A percentile compares a stretch with the other conserved stretches of the same genome.
Evolutionary conservation across 148 eudicot genomes (phyloP).

Genomic region (Camellia japonica): DNA sequence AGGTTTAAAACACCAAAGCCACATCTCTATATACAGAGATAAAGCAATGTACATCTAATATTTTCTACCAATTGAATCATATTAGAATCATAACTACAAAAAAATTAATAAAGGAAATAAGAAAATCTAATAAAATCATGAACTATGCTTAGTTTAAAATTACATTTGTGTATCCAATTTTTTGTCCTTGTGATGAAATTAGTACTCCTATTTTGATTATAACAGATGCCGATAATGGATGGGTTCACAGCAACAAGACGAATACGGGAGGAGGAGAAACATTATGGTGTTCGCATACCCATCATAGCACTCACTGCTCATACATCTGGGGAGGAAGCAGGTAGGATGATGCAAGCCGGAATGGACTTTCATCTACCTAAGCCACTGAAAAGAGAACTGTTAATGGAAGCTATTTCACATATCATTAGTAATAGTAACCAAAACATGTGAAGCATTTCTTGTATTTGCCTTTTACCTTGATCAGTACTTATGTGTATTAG

Average conservation of each 20-base stretch:
- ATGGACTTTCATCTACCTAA: constrained; percentile 59
- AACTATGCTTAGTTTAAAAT: too few species aligned
- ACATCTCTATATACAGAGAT: too few species aligned
- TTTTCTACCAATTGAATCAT: too few species aligned
- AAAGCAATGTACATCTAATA: too few species aligned
- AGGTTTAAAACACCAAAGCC: too few species aligned
- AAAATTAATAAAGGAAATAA: too few species aligned
- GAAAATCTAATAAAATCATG: too few species aligned
- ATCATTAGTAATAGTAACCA: background rate
- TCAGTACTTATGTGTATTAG: background rate
- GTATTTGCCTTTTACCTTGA: background rate
- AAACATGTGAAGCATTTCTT: background rate
- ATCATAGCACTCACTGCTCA: constrained; percentile 80
- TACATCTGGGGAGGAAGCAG: constrained; percentile 38
- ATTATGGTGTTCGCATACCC: constrained; percentile 49
- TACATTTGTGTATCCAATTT: too few species aligned
- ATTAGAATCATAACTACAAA: too few species aligned
- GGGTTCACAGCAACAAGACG: constrained; percentile 63
- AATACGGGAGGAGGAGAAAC: constrained; percentile 57
- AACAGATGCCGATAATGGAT: constrained; percentile 74
- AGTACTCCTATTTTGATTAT: background rate
- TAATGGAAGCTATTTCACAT: constrained; percentile 31
- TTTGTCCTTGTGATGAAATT: too few species aligned
- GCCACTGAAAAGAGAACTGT: constrained; percentile 44
- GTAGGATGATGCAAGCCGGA: constrained; percentile 45